Evolutionary conservation across 2,329 filamentous ascomycete species (phyloP), one percentile per base, ranked within the genome.

Genomic region (Epichloe uncinata): DNA sequence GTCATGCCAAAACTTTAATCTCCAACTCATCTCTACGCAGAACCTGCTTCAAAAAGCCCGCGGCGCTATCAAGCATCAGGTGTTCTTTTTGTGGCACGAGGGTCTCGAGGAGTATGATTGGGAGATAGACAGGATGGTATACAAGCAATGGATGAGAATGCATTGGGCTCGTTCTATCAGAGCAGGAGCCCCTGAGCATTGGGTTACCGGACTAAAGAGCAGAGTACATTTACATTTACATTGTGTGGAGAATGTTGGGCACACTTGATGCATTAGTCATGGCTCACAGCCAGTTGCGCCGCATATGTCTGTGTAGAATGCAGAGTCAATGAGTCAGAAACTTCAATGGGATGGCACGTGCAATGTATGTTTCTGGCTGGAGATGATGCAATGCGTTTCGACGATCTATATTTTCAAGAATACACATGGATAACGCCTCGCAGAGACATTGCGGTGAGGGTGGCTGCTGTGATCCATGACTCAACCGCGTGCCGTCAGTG

Each of bases 141-240:
- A 5, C 22, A 16, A 3, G 15, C 16, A n/a, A n/a, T 6, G 42
- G 9, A 9, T 40, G 20, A 33, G 48, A 43, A 50, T 11, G 47
- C 20, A 48, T 11, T 18, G 71, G 72, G 72, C 72, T 78, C 75
- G 73, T 74, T 77, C 73, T 78, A 69, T 80, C 78, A 81, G 78
- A 81, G 67, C 75, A 73, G 73, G 65, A 69, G 69, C 72, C 71
- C 70, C 67, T 72, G 68, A 78, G 71, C 64, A 63, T 74, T 79
- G 73, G 75, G 73, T 70, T 67, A 68, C 67, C 59, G 76, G 77
- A 80, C 78, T 81, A 81, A 77, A 75, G 71, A 73, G 72, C 72
- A 66, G 77, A 79, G 75, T 72, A 81, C 45, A n/a, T 18, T 18
- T 72, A 81, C 45, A n/a, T 18, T 18, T 43, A 81, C 45, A n/a